Evolutionary conservation across 2,329 filamentous ascomycete genomes (phyloP).

Genomic region (Hypoxylon sp.): DNA sequence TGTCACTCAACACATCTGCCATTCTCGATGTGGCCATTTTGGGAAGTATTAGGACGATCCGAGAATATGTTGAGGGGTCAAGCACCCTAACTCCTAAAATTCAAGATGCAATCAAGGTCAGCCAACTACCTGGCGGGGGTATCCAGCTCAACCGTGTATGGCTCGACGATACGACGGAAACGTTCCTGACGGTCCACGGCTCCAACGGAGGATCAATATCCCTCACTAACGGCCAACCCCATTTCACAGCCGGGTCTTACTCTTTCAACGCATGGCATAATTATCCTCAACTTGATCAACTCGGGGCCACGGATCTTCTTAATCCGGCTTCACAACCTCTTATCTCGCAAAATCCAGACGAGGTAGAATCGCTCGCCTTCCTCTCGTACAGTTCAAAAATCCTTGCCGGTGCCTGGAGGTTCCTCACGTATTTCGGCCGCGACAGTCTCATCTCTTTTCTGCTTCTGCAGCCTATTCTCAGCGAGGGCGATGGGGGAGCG

Average conservation of each 20-base stretch:
- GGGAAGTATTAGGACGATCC: constrained; percentile 68
- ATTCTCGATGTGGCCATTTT: constrained; percentile 63
- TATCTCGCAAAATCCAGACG: constrained; percentile 53
- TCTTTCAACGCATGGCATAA: constrained; percentile 66
- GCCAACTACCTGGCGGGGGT: constrained; percentile 50
- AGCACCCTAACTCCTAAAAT: constrained; percentile 60
- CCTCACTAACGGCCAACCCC: constrained; percentile 50
- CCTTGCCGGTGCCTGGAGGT: constrained; percentile 70
- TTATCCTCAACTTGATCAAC: constrained; percentile 66
- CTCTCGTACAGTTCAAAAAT: constrained; percentile 70
- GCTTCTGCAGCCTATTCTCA: constrained; percentile 65
- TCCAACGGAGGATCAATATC: constrained; percentile 44
- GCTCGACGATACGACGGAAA: constrained; percentile 69
- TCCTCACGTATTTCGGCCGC: constrained; percentile 72
- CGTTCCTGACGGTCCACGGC: constrained; percentile 58
- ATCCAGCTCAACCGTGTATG: constrained; percentile 61
- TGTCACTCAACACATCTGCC: constrained; percentile 67
- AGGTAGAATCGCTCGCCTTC: constrained; percentile 65
- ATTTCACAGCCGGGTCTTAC: constrained; percentile 63
- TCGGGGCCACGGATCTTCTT: constrained; percentile 59
- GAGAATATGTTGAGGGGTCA: constrained; percentile 68
- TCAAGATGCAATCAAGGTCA: constrained; percentile 60
- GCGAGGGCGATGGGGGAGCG: constrained; percentile 60
- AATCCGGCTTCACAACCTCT: constrained; percentile 56
- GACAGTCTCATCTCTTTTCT: constrained; percentile 70